Base-by-base conservation (phyloP, 73 alveolate genomes). In the Paramecium bursaria region DNA sequence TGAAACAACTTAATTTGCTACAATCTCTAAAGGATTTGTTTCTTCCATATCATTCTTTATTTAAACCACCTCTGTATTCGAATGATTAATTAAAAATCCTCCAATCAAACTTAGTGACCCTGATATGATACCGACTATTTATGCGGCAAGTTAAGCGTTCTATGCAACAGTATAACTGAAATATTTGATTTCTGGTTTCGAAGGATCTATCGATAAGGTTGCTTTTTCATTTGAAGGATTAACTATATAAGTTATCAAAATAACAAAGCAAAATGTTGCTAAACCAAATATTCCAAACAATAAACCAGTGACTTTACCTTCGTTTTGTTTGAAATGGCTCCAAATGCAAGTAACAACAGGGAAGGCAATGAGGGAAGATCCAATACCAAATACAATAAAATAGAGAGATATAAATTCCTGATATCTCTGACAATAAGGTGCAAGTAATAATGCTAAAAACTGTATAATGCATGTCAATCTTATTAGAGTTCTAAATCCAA, bases 191-290 rank as follows among this genome's bases (percentile, higher is more conserved):
- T 6, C 33, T 27, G 27, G 33, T 9, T 30, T 67, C 46, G 33
- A 15, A 27, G 19, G 33, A 10, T 67, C 82, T 6, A 42, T 67
- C 33, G 23, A 9, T 13, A 35, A 25, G 55, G 33, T 57, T 33
- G 82, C 82, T 33, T 15, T 14, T 42, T 67, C 23, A 67, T 67
- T 67, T 19, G 17, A 21, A 13, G 82, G 82, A 35, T 67, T 67
- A 33, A 27, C 33, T 42, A 67, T 2, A 67, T 67, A 67, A 14
- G 82, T 67, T 31, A 67, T 42, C 19, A 67, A 15, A 10, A 67
- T 19, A 7, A 67, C 53, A 21, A 35, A 67, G 5, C 33, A 4
- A 30, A 67, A 21, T 67, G 53, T 39, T 0, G 82, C 82, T 15
- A 67, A 31, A 11, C 82, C 82, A 67, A 30, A 67, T 2, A 47